Conservation (phyloP, 805 yeast genomes). For the Clavispora fructus region DNA sequence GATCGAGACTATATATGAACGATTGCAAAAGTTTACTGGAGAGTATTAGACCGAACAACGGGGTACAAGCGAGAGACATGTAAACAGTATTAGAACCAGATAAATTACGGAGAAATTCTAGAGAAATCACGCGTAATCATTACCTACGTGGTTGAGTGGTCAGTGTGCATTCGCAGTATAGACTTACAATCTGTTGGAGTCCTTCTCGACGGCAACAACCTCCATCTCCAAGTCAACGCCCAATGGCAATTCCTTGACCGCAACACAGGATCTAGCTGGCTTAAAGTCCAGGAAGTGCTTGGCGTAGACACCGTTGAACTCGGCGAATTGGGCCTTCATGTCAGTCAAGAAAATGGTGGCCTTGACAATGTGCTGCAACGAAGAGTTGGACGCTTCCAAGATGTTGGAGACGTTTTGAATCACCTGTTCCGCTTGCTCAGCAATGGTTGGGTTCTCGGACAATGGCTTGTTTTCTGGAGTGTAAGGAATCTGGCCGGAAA, state of each 20-base stretch:
- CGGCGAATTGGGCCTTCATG: slow-evolving; percentile 71
- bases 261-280: slow-evolving; percentile 98
- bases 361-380: slow-evolving; percentile 79
- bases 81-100: too few relatives aligned
- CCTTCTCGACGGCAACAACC: slow-evolving; percentile 75
- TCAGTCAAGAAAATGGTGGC: slow-evolving; percentile 88
- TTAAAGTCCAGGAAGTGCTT: slow-evolving; percentile 70
- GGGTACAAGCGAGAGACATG: too few relatives aligned
- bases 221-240: slow-evolving; percentile 87
- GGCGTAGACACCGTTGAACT: slow-evolving; percentile 80
- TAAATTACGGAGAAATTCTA: too few relatives aligned
- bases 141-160: neutral
- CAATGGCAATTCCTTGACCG: slow-evolving; percentile 86
- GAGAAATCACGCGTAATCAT: too few relatives aligned
- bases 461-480: slow-evolving; percentile 78
- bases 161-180: neutral
- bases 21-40: too few relatives aligned
- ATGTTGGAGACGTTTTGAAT: slow-evolving; percentile 65
- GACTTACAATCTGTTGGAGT: slow-evolving; percentile 26
- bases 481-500: slow-evolving; percentile 93
- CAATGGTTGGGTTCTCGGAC: slow-evolving; percentile 59
- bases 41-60: too few relatives aligned
- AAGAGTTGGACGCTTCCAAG: slow-evolving; percentile 79
- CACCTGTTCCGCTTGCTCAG: slow-evolving; percentile 73
- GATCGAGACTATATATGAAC: too few relatives aligned